A percentile compares a stretch with the other conserved stretches of the same genome.
These are phyloP conservation scores for Curvularia verruculosa DNA, from an alignment of 2,329 filamentous ascomycete species.

Conservation along the genomic window DNA sequence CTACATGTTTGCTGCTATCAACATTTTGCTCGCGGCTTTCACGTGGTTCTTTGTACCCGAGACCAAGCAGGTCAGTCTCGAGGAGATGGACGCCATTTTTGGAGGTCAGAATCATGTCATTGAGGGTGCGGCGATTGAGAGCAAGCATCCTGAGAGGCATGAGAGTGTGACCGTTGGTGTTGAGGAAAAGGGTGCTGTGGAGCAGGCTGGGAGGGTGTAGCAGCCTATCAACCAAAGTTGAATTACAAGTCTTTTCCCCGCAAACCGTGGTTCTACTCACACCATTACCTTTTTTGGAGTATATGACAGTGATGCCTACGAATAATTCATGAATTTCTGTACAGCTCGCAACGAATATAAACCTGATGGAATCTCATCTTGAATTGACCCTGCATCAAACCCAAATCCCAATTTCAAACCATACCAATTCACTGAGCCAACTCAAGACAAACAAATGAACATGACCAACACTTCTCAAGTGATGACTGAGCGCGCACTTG, in stretches of 20 bases:
- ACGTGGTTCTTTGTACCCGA: constrained; percentile 53
- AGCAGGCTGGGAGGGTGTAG: constrained; percentile 16
- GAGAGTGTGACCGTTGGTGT: constrained; percentile 30
- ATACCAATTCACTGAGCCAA: not conserved
- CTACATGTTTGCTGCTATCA: constrained; percentile 61
- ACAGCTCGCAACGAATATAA: not conserved
- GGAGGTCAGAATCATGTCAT: constrained; percentile 63
- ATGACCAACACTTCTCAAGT: not conserved
- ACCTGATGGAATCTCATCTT: not conserved
- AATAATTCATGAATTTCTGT: not conserved
- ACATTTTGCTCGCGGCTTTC: constrained; percentile 50
- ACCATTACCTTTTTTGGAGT: not conserved
- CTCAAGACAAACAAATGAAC: no score
- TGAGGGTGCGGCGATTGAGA: constrained; percentile 58
- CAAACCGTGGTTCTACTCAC: not conserved
- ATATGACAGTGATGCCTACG: not conserved
- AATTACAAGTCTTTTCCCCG: not conserved
- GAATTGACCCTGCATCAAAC: not conserved
- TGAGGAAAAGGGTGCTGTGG: constrained; percentile 27
- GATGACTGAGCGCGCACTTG: not conserved
- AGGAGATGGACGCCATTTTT: constrained; percentile 64
- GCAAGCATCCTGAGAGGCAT: constrained; percentile 44
- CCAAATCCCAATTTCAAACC: not conserved
- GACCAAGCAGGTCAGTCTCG: constrained; percentile 56
- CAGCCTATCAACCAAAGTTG: not conserved